Evolutionary conservation across 2,329 filamentous ascomycete genomes (phyloP).

Genomic region (Microdochium nivale): DNA sequence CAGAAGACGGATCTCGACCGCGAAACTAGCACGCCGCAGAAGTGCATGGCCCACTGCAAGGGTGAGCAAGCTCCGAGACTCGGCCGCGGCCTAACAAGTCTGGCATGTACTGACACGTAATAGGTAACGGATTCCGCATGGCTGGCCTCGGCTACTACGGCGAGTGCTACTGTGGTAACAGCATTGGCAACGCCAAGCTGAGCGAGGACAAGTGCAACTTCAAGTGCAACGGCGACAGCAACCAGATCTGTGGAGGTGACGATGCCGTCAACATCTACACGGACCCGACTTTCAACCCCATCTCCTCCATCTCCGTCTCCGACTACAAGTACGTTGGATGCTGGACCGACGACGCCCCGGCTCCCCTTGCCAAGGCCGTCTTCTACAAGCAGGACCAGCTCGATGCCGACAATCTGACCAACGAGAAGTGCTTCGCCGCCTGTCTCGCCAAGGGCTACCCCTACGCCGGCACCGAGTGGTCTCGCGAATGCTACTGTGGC

Average conservation of each 20-base stretch:
- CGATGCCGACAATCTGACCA: constrained; percentile 34
- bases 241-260: constrained; percentile 45
- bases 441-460: constrained; percentile 25
- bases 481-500: constrained; percentile 26
- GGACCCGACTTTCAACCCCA: constrained; percentile 33
- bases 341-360: background rate
- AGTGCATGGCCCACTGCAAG: constrained; percentile 40
- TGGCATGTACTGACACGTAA: background rate
- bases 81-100: background rate
- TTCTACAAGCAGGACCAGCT: constrained; percentile 27
- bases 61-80: constrained; percentile 17
- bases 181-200: constrained; percentile 36
- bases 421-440: constrained; percentile 20
- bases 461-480: constrained; percentile 25
- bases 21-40: constrained; percentile 36
- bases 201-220: constrained; percentile 40
- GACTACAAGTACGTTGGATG: constrained; percentile 7
- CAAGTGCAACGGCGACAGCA: constrained; percentile 37
- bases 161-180: constrained; percentile 43
- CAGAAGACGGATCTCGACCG: constrained; percentile 29
- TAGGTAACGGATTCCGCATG: constrained; percentile 39
- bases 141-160: constrained; percentile 43
- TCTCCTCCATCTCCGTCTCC: constrained; percentile 31
- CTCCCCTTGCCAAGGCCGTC: constrained; percentile 11
- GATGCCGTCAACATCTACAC: constrained; percentile 19